Evolutionary conservation across 164 flowering plant genomes (phyloP), one percentile per base, ranked within the genome.

Genomic region (Chloranthus sessilifolius): DNA sequence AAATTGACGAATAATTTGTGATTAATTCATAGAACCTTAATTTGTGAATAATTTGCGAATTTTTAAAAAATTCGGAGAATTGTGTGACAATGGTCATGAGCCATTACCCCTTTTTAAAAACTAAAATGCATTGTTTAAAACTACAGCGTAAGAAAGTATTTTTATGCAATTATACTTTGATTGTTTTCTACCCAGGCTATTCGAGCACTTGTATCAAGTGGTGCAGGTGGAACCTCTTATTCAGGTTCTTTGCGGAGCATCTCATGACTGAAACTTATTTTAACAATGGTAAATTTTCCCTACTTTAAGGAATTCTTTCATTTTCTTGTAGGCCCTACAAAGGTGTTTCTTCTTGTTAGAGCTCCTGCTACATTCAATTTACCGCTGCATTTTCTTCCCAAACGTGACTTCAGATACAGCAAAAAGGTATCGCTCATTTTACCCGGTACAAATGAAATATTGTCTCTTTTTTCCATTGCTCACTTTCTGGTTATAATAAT

Each of bases 371-470:
- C 84, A 38, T 58, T 84, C 49, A 84, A 57, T 59, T 51, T 77
- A 72, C 88, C 97, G 24, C 59, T 62, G 49, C 95, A 88, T 81
- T 92, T 92, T 72, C 95, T 92, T 61, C 97, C 95, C 37, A 88
- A 84, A 64, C 91, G 95, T n/a, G 99, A 84, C 22, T 84, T 81
- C 77, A 80, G 58, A 62, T 80, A 69, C 71, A 74, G 55, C 71
- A 92, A 73, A 52, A 88, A 82, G 96, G 96, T 88, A 72, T 46
- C 38, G n/a, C 17, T 29, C 22, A 10, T 55, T 10, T 33, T 16
- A 11, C 20, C 12, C 28, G 21, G 30, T 7, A 31, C 14, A 29
- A 21, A 14, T 37, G 25, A 15, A 33, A 40, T 23, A 10, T 12
- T 50, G 47, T 46, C 44, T 41, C 23, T 10, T 43, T 21, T 35